A percentile compares a stretch with the other conserved stretches of the same genome.
These are phyloP conservation scores for Schrenkiella parvula DNA, from an alignment of 345 rosid species.

Conservation along the genomic window DNA sequence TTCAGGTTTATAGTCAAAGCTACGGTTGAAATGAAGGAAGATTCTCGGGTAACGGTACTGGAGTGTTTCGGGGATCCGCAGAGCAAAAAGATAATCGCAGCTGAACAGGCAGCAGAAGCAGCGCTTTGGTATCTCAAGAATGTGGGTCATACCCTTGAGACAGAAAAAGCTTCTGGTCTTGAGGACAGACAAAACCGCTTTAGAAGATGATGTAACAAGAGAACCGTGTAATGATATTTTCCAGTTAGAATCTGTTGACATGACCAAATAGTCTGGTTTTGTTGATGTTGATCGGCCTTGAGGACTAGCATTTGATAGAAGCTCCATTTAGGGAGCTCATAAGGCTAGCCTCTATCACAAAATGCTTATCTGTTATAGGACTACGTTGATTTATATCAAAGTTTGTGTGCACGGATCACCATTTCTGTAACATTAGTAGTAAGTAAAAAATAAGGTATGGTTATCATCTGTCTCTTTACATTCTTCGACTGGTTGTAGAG, in stretches of 20 bases:
- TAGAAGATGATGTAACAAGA: neutral
- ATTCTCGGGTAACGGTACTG: slow-evolving; percentile 12
- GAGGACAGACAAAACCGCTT: neutral
- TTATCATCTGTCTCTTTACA: neutral
- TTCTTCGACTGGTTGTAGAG: no score
- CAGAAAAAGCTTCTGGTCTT: slow-evolving; percentile 7
- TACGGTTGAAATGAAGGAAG: slow-evolving; percentile 34
- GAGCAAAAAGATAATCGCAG: slow-evolving; percentile 47
- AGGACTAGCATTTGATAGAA: neutral
- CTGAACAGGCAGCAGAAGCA: slow-evolving; percentile 68
- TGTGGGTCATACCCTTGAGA: slow-evolving; percentile 30
- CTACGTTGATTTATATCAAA: neutral
- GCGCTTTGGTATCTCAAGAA: slow-evolving; percentile 61
- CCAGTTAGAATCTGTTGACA: neutral
- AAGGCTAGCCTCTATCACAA: neutral
- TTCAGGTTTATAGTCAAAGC: slow-evolving; percentile 49
- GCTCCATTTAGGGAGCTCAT: neutral
- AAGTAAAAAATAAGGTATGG: neutral
- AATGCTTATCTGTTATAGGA: neutral
- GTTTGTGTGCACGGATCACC: neutral
- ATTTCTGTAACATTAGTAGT: neutral
- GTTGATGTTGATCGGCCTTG: neutral
- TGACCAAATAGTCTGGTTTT: neutral
- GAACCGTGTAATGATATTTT: neutral
- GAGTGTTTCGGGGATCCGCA: slow-evolving; percentile 49